Conservation (phyloP, 306 rosid genomes). For the Cicer arietinum region DNA sequence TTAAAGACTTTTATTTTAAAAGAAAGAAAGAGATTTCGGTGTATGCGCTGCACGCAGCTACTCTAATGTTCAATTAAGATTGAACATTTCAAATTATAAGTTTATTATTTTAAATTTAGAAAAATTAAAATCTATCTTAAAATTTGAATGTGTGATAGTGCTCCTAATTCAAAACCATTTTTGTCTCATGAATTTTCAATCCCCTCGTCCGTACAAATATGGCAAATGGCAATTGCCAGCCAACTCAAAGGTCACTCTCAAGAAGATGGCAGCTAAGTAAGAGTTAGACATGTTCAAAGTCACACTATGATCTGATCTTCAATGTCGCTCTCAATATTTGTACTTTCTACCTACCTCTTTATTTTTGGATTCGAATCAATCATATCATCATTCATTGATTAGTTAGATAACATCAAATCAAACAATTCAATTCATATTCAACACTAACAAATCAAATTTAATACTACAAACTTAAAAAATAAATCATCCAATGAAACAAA, state of each 20-base stretch:
- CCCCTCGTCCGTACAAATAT: neutral
- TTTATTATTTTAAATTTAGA: no score
- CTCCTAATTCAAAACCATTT: no score
- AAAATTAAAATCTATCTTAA: no score
- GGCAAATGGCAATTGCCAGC: neutral
- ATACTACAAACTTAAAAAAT: neutral
- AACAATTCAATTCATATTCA: neutral
- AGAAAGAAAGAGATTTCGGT: no score
- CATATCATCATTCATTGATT: no score
- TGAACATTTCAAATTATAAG: no score
- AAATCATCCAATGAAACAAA: neutral
- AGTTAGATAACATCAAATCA: neutral
- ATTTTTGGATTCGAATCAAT: neutral
- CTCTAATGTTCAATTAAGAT: no score
- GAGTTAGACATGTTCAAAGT: slow-evolving; percentile 23
- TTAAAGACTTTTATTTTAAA: no score
- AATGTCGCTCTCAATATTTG: neutral
- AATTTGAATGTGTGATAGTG: no score
- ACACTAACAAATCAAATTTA: neutral
- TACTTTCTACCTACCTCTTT: neutral
- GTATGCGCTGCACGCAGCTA: no score
- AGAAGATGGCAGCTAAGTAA: neutral
- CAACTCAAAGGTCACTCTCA: slow-evolving; percentile 29
- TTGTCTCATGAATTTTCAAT: neutral
- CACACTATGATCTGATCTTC: neutral